phyloP scores from a whole-genome alignment of 805 yeast species.

The Candida boleticola region DNA sequence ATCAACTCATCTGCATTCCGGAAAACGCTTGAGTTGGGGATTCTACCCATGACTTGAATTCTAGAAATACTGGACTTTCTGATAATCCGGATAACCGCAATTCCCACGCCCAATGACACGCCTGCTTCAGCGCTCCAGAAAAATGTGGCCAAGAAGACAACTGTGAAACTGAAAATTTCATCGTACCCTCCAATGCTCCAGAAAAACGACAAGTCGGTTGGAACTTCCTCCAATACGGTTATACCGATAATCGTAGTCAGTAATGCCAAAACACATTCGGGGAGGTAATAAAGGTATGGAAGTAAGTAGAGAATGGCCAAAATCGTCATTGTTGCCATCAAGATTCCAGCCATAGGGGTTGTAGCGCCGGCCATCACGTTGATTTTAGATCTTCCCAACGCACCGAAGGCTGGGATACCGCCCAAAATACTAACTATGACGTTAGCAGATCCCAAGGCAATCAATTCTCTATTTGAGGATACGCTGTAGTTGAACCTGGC shows the following conservation, averaged over 20 bases:
- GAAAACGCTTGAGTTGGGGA: slow-evolving; percentile 44
- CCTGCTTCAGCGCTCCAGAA: slow-evolving; percentile 41
- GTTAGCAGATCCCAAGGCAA: slow-evolving; percentile 32
- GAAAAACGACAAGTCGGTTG: slow-evolving; percentile 31
- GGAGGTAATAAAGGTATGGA: slow-evolving; percentile 24
- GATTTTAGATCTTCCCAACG: slow-evolving; percentile 34
- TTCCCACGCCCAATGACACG: slow-evolving; percentile 30
- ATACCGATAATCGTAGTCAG: slow-evolving; percentile 45
- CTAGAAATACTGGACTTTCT: slow-evolving; percentile 79
- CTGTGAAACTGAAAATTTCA: slow-evolving; percentile 22
- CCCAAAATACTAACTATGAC: slow-evolving; percentile 26
- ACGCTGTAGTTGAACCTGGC: slow-evolving; percentile 30
- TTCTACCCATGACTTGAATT: slow-evolving; percentile 76
- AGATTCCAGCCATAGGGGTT: slow-evolving; percentile 38
- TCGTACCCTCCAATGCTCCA: slow-evolving; percentile 29
- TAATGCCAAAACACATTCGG: slow-evolving; percentile 32
- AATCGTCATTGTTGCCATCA: slow-evolving; percentile 27
- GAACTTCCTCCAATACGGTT: slow-evolving; percentile 44
- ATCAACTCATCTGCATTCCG: slow-evolving; percentile 68
- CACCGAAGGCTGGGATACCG: slow-evolving; percentile 36
- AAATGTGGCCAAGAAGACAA: slow-evolving; percentile 25
- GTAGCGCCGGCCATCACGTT: slow-evolving; percentile 46
- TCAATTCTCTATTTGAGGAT: slow-evolving; percentile 30
- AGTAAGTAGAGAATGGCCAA: slow-evolving; percentile 24
- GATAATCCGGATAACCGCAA: slow-evolving; percentile 41